phyloP scores from a whole-genome alignment of 495 filamentous ascomycete genomes.

The Trichoderma virens region DNA sequence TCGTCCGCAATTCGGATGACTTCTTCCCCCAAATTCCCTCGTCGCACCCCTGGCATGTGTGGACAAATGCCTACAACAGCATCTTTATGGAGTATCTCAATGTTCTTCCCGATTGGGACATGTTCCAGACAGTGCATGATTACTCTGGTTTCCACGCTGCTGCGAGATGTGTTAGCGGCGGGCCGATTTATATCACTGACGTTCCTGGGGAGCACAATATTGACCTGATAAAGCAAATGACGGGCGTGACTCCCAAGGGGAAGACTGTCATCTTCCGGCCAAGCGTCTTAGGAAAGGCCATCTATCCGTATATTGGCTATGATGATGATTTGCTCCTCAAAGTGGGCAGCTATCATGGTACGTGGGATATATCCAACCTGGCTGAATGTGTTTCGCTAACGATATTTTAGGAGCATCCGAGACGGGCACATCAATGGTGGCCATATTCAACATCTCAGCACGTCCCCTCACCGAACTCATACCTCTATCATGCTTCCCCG shows the following conservation, averaged over 20 bases:
- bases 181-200: slow-evolving; percentile 91
- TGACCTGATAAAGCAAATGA: slow-evolving; percentile 69
- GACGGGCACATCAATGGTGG: slow-evolving; percentile 52
- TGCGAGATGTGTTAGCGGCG: slow-evolving; percentile 80
- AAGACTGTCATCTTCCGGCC: slow-evolving; percentile 73
- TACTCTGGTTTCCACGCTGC: slow-evolving; percentile 82
- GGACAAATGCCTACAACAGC: slow-evolving; percentile 87
- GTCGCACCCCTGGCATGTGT: slow-evolving; percentile 90
- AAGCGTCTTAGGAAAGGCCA: slow-evolving; percentile 57
- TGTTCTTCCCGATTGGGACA: slow-evolving; percentile 83
- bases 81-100: slow-evolving; percentile 60
- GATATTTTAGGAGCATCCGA: slow-evolving; percentile 5
- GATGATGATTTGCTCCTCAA: slow-evolving; percentile 65
- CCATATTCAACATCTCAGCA: slow-evolving; percentile 71
- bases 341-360: slow-evolving; percentile 62
- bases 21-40: slow-evolving; percentile 74
- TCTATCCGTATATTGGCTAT: slow-evolving; percentile 67
- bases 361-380: background rate
- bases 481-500: slow-evolving; percentile 62
- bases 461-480: slow-evolving; percentile 55
- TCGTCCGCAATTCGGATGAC: slow-evolving; percentile 87
- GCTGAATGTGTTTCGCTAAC: background rate
- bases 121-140: slow-evolving; percentile 85
- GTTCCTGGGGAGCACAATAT: slow-evolving; percentile 73
- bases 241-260: slow-evolving; percentile 52